Percentiles rank a stretch among this genome's conserved stretches.
phyloP scores from a whole-genome alignment of 176 grass and related monocot genomes.

The Areca catechu region DNA sequence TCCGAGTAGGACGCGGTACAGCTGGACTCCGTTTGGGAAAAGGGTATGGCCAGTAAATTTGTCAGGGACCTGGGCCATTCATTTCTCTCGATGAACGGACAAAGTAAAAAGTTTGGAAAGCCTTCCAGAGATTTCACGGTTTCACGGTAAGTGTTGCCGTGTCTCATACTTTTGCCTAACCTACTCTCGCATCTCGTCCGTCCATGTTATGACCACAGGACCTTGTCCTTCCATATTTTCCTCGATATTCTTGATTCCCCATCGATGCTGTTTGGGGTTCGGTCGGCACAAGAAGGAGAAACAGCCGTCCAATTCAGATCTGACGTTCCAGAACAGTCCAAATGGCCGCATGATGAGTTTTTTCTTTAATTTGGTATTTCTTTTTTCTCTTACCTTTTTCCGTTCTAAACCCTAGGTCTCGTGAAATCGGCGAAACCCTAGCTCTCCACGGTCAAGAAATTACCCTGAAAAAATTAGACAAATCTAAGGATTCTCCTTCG shows the following conservation, averaged over 20 bases:
- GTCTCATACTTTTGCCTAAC: constrained; percentile 11
- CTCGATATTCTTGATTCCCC: no score
- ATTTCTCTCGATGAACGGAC: neutral
- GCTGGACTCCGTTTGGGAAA: no score
- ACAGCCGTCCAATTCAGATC: constrained; percentile 24
- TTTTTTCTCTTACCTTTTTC: constrained; percentile 13
- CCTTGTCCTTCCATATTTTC: neutral
- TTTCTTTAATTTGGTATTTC: constrained; percentile 4
- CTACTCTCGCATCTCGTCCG: no score
- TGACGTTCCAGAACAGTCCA: neutral
- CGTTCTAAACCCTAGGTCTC: constrained; percentile 40
- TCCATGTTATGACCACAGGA: no score
- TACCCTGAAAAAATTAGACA: constrained; percentile 7
- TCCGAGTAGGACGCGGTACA: no score
- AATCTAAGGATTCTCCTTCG: constrained; percentile 23
- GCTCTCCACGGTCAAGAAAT: constrained; percentile 22
- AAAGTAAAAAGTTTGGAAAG: neutral
- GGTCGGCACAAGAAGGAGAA: neutral
- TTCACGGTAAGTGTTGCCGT: neutral
- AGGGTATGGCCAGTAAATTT: no score
- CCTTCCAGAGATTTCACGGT: neutral
- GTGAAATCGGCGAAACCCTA: constrained; percentile 34
- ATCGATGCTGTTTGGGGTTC: neutral
- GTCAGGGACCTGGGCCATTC: no score
- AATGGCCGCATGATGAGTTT: constrained; percentile 5